Evolutionary conservation across 129 eudicot genomes (phyloP).

Genomic region (Apium graveolens): DNA sequence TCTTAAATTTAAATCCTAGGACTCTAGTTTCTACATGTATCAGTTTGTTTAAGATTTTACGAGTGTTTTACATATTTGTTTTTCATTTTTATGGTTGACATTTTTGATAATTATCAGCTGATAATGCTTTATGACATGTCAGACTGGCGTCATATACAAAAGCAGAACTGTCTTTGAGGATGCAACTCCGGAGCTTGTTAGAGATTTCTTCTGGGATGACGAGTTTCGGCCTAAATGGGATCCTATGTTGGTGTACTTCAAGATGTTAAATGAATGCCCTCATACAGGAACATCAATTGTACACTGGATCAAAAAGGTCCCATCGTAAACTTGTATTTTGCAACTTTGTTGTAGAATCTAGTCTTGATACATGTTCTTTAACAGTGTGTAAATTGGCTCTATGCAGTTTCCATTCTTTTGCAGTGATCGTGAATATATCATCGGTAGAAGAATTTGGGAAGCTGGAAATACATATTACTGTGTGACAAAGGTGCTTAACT

Average conservation of each 20-base stretch:
- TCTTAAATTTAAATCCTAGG: background rate
- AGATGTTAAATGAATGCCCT: constrained; percentile 76
- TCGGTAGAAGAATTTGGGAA: constrained; percentile 97
- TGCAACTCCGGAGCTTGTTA: constrained; percentile 80
- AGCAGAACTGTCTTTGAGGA: constrained; percentile 93
- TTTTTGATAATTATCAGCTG: background rate
- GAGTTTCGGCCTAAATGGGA: constrained; percentile 95
- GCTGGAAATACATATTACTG: constrained; percentile 75
- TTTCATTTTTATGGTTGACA: background rate
- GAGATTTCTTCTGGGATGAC: constrained; percentile 99
- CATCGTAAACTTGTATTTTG: constrained; percentile 2
- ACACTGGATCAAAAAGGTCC: constrained; percentile 96
- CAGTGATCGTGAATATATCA: constrained; percentile 89
- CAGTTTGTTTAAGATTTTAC: background rate
- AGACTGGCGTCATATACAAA: constrained; percentile 69
- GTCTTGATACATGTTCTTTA: constrained; percentile 2
- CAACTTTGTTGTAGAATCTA: constrained; percentile 1
- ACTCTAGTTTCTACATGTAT: background rate
- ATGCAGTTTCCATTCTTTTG: constrained; percentile 97
- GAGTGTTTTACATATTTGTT: background rate
- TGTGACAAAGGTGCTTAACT: constrained; percentile 63
- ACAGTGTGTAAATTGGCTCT: background rate
- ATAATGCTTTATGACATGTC: constrained; percentile 18
- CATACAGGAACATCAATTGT: constrained; percentile 67
- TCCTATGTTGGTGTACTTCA: constrained; percentile 75